phyloP scores from a whole-genome alignment of 257 asterid genomes.

The Solanum arcanum region DNA sequence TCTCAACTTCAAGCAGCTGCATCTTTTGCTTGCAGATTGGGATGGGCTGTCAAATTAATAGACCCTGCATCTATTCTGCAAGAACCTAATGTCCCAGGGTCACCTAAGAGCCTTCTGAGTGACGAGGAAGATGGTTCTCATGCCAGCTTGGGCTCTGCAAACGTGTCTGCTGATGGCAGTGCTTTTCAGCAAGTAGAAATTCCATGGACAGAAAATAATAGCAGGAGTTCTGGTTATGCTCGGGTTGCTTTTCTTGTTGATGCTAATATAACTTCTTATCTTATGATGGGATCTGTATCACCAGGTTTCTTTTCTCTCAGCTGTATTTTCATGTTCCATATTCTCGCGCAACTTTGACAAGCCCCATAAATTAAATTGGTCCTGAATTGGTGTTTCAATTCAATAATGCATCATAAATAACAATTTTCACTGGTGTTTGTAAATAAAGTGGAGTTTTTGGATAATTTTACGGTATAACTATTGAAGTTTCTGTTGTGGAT shows the following conservation, averaged over 20 bases:
- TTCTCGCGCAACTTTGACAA: background rate
- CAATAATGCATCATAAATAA: background rate
- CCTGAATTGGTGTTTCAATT: background rate
- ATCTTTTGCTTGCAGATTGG: constrained; percentile 96
- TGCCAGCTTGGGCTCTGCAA: constrained; percentile 38
- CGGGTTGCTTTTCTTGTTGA: constrained; percentile 98
- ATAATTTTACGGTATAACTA: background rate
- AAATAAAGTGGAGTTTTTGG: background rate
- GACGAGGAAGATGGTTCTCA: constrained; percentile 73
- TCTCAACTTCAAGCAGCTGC: constrained; percentile 99
- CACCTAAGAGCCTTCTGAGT: constrained; percentile 59
- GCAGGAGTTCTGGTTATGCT: constrained; percentile 56
- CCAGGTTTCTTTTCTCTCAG: constrained; percentile 52
- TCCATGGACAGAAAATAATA: constrained; percentile 57
- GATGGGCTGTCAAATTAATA: constrained; percentile 93
- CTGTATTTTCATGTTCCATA: background rate
- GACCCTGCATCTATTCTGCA: constrained; percentile 94
- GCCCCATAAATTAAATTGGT: background rate
- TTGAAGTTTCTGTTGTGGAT: background rate
- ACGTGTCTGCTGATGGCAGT: constrained; percentile 43
- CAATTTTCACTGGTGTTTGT: background rate
- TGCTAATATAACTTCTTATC: constrained; percentile 97
- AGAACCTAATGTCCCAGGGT: constrained; percentile 55
- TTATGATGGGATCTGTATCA: constrained; percentile 99
- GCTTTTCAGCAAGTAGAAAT: constrained; percentile 58